Conservation (phyloP, 176 grass and related monocot species). For the Cocos nucifera region DNA sequence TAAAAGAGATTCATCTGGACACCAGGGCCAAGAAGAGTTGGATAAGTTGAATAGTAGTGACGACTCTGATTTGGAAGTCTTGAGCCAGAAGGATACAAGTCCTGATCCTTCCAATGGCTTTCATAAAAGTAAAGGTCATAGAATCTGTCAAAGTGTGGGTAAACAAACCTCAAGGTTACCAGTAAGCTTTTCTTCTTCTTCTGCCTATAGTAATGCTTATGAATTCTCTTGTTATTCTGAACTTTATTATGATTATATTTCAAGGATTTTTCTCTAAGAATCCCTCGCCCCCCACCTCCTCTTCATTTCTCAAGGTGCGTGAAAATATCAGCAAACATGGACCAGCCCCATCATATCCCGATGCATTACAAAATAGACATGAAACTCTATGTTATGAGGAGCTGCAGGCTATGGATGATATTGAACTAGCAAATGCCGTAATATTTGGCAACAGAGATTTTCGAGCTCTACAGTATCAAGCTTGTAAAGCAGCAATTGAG, state of each 20-base stretch:
- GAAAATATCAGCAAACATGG: conserved; percentile 18
- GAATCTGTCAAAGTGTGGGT: conserved; percentile 15
- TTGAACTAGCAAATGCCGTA: conserved; percentile 70
- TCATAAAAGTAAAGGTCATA: conserved; percentile 18
- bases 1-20: not conserved
- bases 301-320: conserved; percentile 34
- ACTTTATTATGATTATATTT: not conserved
- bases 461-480: conserved; percentile 69
- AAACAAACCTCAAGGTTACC: conserved; percentile 24
- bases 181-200: conserved; percentile 27
- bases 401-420: conserved; percentile 46
- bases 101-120: not conserved
- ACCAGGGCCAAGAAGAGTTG: not conserved
- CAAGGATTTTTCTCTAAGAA: not conserved
- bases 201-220: too few species aligned
- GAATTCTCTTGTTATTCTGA: not conserved
- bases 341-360: conserved; percentile 21
- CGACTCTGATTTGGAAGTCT: conserved; percentile 50
- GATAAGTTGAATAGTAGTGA: not conserved
- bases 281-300: conserved; percentile 2
- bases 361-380: conserved; percentile 14
- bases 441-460: conserved; percentile 79
- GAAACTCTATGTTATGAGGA: conserved; percentile 48
- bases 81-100: conserved; percentile 5
- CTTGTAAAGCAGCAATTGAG: conserved; percentile 55